A percentile compares a stretch with the other conserved stretches of the same genome.
These are phyloP conservation scores for Thelonectria olida DNA, from an alignment of 2,329 filamentous ascomycete genomes.

Conservation along the genomic window DNA sequence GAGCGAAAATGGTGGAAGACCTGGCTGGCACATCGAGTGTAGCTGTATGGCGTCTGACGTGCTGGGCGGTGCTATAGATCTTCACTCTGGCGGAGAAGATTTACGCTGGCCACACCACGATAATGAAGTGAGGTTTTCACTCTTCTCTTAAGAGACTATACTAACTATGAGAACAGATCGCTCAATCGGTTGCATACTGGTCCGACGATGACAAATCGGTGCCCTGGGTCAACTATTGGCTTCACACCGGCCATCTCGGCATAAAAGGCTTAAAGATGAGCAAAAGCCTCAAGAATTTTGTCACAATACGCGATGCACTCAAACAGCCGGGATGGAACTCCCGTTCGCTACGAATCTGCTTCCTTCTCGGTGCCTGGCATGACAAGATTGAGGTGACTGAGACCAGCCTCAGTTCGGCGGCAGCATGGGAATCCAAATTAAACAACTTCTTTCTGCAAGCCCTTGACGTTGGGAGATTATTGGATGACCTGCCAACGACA, in stretches of 20 bases:
- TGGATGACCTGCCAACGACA: background rate
- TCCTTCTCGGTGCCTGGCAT: background rate
- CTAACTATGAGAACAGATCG: background rate
- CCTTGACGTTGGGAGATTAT: background rate
- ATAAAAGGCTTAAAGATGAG: background rate
- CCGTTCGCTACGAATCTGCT: background rate
- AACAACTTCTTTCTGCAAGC: background rate
- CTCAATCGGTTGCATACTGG: background rate
- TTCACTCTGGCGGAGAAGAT: slow-evolving; percentile 93
- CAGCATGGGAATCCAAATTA: background rate
- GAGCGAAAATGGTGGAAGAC: slow-evolving; percentile 86
- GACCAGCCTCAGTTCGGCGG: background rate
- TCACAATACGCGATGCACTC: background rate
- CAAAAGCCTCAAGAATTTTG: background rate
- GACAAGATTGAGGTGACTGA: background rate
- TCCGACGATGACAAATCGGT: background rate
- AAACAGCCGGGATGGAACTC: background rate
- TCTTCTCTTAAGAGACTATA: too few relatives aligned
- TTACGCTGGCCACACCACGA: slow-evolving; percentile 69
- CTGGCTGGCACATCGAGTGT: slow-evolving; percentile 98
- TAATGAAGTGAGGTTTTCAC: background rate
- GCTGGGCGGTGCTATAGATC: slow-evolving; percentile 86
- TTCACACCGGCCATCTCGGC: background rate
- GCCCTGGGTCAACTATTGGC: background rate
- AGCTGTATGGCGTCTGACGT: slow-evolving; percentile 93